These are phyloP conservation scores for Lanmaoa rubissima DNA, from an alignment of 768 basidiomycete genomes.

Conservation along the genomic window DNA sequence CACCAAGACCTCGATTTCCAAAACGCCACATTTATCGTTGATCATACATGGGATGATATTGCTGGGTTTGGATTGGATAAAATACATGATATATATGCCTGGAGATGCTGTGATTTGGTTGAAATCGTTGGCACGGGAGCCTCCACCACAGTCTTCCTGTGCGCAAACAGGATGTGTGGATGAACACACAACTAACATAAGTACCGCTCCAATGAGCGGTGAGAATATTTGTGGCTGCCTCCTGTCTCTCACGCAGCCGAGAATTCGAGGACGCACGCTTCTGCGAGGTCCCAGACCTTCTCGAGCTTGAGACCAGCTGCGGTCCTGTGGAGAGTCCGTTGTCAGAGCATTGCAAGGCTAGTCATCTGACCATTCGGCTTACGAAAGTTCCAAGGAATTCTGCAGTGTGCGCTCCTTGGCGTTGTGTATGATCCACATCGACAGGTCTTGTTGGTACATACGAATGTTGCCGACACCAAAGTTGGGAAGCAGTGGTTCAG, in stretches of 20 bases:
- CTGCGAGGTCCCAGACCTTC: slow-evolving; percentile 32
- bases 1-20: background rate
- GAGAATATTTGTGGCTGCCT: background rate
- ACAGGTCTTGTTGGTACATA: slow-evolving; percentile 31
- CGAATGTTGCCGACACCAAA: slow-evolving; percentile 32
- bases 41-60: background rate
- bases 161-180: slow-evolving; percentile 9
- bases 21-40: background rate
- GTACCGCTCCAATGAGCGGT: background rate
- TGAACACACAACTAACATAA: slow-evolving; percentile 12
- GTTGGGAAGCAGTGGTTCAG: slow-evolving; percentile 34
- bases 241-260: slow-evolving; percentile 16
- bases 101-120: background rate
- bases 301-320: slow-evolving; percentile 29
- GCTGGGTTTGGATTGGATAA: background rate
- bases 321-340: slow-evolving; percentile 7
- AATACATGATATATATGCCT: background rate
- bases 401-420: slow-evolving; percentile 34
- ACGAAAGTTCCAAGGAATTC: slow-evolving; percentile 31
- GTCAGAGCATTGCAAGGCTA: slow-evolving; percentile 1
- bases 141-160: background rate
- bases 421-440: slow-evolving; percentile 32
- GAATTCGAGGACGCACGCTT: slow-evolving; percentile 26
- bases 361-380: background rate
- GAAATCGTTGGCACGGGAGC: background rate